Evolutionary conservation across 768 basidiomycete genomes (phyloP).

Genomic region (Leccinum boreale): DNA sequence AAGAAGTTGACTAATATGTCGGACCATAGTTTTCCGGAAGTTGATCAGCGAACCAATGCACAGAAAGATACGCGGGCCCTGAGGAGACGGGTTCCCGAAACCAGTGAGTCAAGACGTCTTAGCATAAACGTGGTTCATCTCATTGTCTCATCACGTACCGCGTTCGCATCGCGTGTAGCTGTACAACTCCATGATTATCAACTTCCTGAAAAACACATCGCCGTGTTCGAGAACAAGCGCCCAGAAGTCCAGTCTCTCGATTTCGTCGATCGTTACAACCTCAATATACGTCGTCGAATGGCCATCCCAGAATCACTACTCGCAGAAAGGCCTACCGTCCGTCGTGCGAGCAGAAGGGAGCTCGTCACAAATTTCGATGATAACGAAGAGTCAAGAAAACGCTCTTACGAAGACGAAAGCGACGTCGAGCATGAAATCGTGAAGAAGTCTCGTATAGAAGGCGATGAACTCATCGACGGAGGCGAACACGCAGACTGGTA

Average conservation of each 20-base stretch:
- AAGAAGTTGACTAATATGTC: conserved; percentile 29
- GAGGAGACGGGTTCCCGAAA: conserved; percentile 46
- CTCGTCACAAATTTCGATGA: conserved; percentile 21
- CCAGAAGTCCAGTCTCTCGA: conserved; percentile 21
- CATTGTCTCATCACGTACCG: conserved; percentile 23
- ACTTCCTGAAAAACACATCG: conserved; percentile 12
- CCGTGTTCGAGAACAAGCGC: conserved; percentile 17
- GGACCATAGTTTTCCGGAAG: conserved; percentile 21
- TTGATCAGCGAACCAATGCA: conserved; percentile 30
- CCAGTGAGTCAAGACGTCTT: conserved; percentile 35
- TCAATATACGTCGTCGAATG: conserved; percentile 19
- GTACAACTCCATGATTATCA: conserved; percentile 19
- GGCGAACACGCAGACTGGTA: conserved; percentile 46
- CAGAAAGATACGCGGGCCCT: conserved; percentile 35
- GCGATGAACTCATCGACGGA: conserved; percentile 44
- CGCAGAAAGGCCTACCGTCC: conserved; percentile 20
- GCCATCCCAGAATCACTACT: conserved; percentile 7
- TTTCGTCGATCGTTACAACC: conserved; percentile 39
- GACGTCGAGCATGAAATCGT: conserved; percentile 39
- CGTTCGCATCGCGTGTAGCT: conserved; percentile 23
- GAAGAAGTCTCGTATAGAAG: conserved; percentile 55
- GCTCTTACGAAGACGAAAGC: conserved; percentile 43
- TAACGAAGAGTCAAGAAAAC: conserved; percentile 38
- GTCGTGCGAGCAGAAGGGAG: conserved; percentile 32
- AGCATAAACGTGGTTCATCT: conserved; percentile 21